Base-by-base conservation (phyloP, 2,329 filamentous ascomycete species). In the Aspergillus clavatus region DNA sequence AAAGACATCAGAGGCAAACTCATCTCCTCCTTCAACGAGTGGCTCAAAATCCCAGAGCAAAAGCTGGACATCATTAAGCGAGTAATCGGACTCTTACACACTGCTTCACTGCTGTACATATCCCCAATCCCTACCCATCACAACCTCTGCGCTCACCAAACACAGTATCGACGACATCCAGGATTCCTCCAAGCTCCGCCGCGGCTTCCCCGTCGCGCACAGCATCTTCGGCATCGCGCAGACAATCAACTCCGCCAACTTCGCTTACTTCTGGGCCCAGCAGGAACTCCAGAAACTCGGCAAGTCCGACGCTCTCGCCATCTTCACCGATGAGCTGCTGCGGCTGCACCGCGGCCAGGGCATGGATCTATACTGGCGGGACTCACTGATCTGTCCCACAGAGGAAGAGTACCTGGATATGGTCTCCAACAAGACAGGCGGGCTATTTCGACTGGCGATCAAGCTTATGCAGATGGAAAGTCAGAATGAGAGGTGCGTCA, bases 121-220 rank as follows among this genome's bases (percentile, higher is more conserved):
- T 16, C 8, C 2, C 14, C 18, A n/a, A n/a, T n/a, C n/a, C n/a
- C n/a, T n/a, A n/a, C n/a, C n/a, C n/a, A n/a, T n/a, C n/a, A n/a
- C n/a, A n/a, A n/a, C n/a, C n/a, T n/a, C n/a, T n/a, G n/a, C n/a
- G 11, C 19, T 28, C 3, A 18, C 18, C 7, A 22, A 22, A 2
- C 23, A 10, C 38, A 70, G 67, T 28, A 66, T 75, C 53, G 74
- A 77, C 50, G 74, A 77, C 43, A 68, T 77, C 19, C 64, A 77
- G 57, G 74, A 77, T 53, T 61, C 59, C 40, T 76, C 72, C 2
- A 52, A 62, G 4, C 61, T 76, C 21, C 69, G 73, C 5, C 65
- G 74, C 24, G 74, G 74, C 1, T 57, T 66, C 4, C 72, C 74
- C 3, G 69, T 72, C 2, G 70, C 73, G 0, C 73, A 77, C 56